Evolutionary conservation across 495 filamentous ascomycete genomes (phyloP).

Genomic region (Filosporella fistucella): DNA sequence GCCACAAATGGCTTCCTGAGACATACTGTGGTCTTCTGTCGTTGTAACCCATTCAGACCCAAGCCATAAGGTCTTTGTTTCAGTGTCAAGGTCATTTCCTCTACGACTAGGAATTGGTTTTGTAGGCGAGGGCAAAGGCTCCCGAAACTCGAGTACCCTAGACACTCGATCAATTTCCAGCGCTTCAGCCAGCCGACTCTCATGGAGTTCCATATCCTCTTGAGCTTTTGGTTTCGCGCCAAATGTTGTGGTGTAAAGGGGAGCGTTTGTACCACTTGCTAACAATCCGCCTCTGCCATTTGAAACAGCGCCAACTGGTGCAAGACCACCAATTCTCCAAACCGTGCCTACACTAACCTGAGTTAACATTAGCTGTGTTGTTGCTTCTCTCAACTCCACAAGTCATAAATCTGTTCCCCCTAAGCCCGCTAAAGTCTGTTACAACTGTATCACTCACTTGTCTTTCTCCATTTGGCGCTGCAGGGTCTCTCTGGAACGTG

Average conservation of each 20-base stretch:
- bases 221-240: conserved; percentile 40
- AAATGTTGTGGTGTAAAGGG: conserved; percentile 68
- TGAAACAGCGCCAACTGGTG: conserved; percentile 47
- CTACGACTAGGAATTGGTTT: background rate
- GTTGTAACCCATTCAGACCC: conserved; percentile 9
- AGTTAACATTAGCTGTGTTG: conserved; percentile 8
- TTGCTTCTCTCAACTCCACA: background rate
- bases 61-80: conserved; percentile 23
- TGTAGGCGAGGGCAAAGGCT: conserved; percentile 18
- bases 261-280: conserved; percentile 69
- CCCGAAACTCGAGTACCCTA: conserved; percentile 48
- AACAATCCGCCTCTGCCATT: conserved; percentile 59
- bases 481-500: conserved; percentile 21
- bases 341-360: conserved; percentile 63
- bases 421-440: too few relatives aligned
- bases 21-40: conserved; percentile 1
- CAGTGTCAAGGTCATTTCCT: conserved; percentile 27
- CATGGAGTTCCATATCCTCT: conserved; percentile 62
- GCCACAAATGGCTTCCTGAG: too few relatives aligned
- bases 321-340: conserved; percentile 77
- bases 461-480: conserved; percentile 23
- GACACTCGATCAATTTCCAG: conserved; percentile 71
- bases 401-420: too few relatives aligned
- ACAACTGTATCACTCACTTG: conserved; percentile 25
- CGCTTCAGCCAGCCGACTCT: conserved; percentile 74